Base-by-base conservation (phyloP, 1,284 basidiomycete genomes). In the Tilletia indica region DNA sequence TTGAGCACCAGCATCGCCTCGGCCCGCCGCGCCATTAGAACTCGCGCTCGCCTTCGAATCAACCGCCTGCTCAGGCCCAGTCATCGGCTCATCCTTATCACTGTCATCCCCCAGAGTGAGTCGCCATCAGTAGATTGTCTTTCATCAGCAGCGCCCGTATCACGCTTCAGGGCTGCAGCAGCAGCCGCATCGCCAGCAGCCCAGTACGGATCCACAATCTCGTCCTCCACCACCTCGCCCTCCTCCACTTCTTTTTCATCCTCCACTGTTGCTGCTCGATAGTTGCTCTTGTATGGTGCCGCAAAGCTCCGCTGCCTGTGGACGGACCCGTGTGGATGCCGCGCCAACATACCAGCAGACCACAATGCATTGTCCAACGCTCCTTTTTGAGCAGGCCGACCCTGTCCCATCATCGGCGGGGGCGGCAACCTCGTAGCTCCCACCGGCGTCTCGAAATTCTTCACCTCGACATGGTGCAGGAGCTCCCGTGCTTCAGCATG, bases 401-500 rank as follows among this genome's bases (percentile, higher is more conserved):
- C 61, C 9, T 21, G 34, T 5, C 61, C 61, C 36, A 39, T 19
- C 36, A 34, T 8, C 8, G 61, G 61, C 19, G 61, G 36, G 12
- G 16, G 61, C 8, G 61, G 61, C 19, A 39, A 16, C 16, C 14
- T 8, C 19, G 61, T 64, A 14, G 19, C 14, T 34, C 16, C 34
- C 3, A 64, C 19, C 21, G 61, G 61, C 6, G 61, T 42, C 36
- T 38, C 34, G n/a, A 64, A 64, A 14, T 16, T 9, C 36, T 14
- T 19, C 31, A 34, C 34, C 4, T 64, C 38, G 12, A 64, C 36
- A 6, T 38, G 12, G 36, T 64, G 61, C 31, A 64, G 61, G 36
- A 42, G 36, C 16, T 64, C 21, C 12, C 61, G 61, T n/a, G 71
- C 51, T 64, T 74, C 73, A 14, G 80, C 79, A 14, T 77, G 77